These are phyloP conservation scores for Ricinus communis DNA, from an alignment of 345 rosid genomes.

Conservation along the genomic window DNA sequence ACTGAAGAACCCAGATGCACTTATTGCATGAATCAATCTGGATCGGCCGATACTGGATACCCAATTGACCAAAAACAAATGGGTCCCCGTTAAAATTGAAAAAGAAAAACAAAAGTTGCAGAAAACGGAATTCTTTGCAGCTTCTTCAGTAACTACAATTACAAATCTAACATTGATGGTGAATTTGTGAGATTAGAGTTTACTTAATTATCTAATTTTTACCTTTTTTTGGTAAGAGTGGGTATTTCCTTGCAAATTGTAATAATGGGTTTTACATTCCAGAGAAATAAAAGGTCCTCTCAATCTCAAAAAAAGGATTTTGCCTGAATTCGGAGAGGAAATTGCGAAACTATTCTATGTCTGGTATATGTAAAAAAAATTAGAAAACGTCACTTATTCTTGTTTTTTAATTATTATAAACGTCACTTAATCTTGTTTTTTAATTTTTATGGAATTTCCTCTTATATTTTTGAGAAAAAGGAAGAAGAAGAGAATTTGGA, in stretches of 20 bases:
- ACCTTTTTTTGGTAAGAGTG: no score
- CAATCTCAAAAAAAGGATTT: not conserved
- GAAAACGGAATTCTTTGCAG: constrained; percentile 8
- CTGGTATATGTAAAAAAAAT: no score
- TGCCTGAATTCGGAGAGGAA: not conserved
- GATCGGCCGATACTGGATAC: constrained; percentile 21
- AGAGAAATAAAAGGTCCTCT: not conserved
- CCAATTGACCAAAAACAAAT: constrained; percentile 23
- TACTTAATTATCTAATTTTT: not conserved
- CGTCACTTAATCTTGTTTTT: no score
- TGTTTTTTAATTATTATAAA: no score
- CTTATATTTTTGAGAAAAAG: no score
- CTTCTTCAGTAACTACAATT: not conserved
- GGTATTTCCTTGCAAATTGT: no score
- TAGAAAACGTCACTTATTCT: no score
- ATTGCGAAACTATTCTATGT: not conserved
- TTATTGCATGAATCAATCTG: constrained; percentile 21
- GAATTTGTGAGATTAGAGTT: not conserved
- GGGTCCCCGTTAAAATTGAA: not conserved
- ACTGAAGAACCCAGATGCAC: constrained; percentile 24
- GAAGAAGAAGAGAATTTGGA: no score
- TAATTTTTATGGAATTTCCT: no score
- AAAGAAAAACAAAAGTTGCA: not conserved
- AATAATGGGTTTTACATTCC: no score
- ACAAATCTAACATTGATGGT: not conserved